Base-by-base conservation (phyloP, 2,329 filamentous ascomycete genomes). In the Neobulgaria alba region DNA sequence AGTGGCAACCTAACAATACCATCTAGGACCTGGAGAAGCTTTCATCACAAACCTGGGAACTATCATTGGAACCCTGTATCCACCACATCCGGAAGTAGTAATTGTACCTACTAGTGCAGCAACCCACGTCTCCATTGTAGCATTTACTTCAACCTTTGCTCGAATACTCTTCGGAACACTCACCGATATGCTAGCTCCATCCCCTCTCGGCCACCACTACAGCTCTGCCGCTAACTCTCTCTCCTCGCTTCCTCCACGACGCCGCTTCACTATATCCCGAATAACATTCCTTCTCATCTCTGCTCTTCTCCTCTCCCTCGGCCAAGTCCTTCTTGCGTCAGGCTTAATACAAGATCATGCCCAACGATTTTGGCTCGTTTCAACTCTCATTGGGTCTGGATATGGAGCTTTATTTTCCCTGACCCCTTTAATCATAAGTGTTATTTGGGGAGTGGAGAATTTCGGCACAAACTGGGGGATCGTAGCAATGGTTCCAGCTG, bases 391-490 rank as follows among this genome's bases (percentile, higher is more conserved):
- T 5, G 92, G 92, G 5, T 81, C 88, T 1, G 92, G 92, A 33
- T 96, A 98, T 58, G 92, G 92, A 33, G 89, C 89, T 21, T 77
- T 89, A 16, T 98, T 96, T 67, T 84, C 79, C 35, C 73, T 96
- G 4, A 84, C 85, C 0, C 92, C 92, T 2, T 89, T 96, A 50
- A 85, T 96, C 42, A 83, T 95, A 52, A 87, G 82, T n/a, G 88
- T 95, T 8, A 90, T 98, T 33, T 98, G 92, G 92, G 92, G 92
- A 18, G 88, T 95, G 0, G 89, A 96, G 67, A 98, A 96, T 61
- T 96, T 98, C 59, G 92, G 87, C 43, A 98, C 92, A 0, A 96
- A 98, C 56, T 98, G 90, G 79, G 92, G 92, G 8, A 89, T 96
- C 46, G 79, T 96, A 5, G 88, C 89, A 31, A 92, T 93, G 70